Percentiles rank a stretch among this genome's conserved stretches.
Evolutionary conservation across 192 early-diverging fungal genomes (phyloP).

Genomic region (Gaertneriomyces semiglobifer): DNA sequence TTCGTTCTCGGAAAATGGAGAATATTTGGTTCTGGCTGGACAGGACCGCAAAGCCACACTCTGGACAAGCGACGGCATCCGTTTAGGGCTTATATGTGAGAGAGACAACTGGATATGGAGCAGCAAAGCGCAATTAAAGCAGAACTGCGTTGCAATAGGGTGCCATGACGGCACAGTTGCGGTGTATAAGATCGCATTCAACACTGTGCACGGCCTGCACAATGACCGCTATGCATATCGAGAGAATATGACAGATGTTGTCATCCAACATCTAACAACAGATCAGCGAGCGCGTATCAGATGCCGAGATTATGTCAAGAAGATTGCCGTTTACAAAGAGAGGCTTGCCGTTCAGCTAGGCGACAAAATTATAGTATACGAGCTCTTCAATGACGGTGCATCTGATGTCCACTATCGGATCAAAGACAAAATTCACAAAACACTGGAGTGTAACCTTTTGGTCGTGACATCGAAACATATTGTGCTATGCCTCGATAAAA

Average conservation of each 20-base stretch:
- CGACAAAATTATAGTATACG: constrained; percentile 56
- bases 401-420: constrained; percentile 62
- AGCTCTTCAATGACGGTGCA: constrained; percentile 53
- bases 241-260: constrained; percentile 60
- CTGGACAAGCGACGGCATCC: constrained; percentile 55
- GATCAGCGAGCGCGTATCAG: constrained; percentile 54
- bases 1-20: constrained; percentile 46
- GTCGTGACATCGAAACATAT: constrained; percentile 57
- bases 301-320: constrained; percentile 60
- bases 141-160: constrained; percentile 53
- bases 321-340: constrained; percentile 56
- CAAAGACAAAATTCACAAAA: constrained; percentile 54
- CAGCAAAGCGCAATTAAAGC: constrained; percentile 45
- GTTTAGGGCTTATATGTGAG: constrained; percentile 47
- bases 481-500: constrained; percentile 51
- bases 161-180: constrained; percentile 54
- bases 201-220: constrained; percentile 59
- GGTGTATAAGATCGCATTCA: constrained; percentile 50
- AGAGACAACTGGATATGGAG: constrained; percentile 53
- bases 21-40: constrained; percentile 52
- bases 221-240: constrained; percentile 56
- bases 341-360: constrained; percentile 57
- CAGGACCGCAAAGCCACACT: constrained; percentile 54
- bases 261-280: constrained; percentile 55
- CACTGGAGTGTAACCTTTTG: constrained; percentile 55